Evolutionary conservation across 2,329 filamentous ascomycete species (phyloP).

Genomic region (Penicillium italicum): DNA sequence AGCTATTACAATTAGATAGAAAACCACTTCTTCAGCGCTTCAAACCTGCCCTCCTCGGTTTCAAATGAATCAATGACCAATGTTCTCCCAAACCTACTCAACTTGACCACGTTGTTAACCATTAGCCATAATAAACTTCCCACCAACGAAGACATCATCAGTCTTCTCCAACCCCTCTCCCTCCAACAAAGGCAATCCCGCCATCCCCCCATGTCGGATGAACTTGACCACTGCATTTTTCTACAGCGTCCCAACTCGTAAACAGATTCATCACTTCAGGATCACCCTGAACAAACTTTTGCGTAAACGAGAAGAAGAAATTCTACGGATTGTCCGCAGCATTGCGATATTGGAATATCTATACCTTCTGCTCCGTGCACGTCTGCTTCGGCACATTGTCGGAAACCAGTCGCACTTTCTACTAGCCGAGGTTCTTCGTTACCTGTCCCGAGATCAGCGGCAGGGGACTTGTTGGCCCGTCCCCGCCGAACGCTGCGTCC

Average conservation of each 20-base stretch:
- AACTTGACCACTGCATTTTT: conserved; percentile 40
- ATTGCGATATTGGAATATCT: conserved; percentile 51
- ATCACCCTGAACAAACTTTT: conserved; percentile 41
- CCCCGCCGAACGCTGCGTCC: conserved; percentile 61
- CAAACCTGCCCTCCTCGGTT: conserved; percentile 44
- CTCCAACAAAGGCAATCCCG: conserved; percentile 6
- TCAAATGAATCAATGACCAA: conserved; percentile 40
- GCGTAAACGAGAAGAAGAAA: conserved; percentile 42
- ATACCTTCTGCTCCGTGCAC: conserved; percentile 45
- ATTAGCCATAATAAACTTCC: conserved; percentile 32
- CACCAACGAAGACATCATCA: conserved; percentile 25
- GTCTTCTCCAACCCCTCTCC: background rate
- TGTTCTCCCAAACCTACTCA: conserved; percentile 44
- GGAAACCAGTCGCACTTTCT: conserved; percentile 52
- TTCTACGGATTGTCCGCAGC: conserved; percentile 37
- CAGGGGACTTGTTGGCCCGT: conserved; percentile 57
- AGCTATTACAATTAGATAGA: conserved; percentile 31
- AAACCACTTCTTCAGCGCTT: conserved; percentile 45
- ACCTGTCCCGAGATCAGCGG: conserved; percentile 45
- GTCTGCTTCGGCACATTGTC: conserved; percentile 47
- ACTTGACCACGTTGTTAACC: conserved; percentile 34
- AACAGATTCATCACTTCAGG: conserved; percentile 42
- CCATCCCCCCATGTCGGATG: conserved; percentile 25
- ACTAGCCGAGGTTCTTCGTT: conserved; percentile 51
- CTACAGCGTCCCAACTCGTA: conserved; percentile 32